Base-by-base conservation (phyloP, 228 moss, liverwort and hornwort genomes). In the Sphagnum magellanicum region DNA sequence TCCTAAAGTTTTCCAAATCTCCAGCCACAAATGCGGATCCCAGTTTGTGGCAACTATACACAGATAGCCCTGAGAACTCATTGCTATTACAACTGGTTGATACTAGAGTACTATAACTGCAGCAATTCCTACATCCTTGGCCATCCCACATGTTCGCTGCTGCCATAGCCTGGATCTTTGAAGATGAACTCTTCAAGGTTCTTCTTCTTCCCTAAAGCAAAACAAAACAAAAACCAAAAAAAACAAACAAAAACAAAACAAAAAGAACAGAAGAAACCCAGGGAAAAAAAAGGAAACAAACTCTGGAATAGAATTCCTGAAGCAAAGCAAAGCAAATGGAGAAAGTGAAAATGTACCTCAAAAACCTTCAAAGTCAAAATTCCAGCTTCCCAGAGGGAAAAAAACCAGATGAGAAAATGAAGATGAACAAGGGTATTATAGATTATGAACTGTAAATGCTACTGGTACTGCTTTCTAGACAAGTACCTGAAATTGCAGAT, bases 111-210 rank as follows among this genome's bases (percentile, higher is more conserved):
- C 55, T 70, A 68, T 71, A 77, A n/a, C 63, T 70, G 66, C 68
- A 68, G 59, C 75, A 71, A 16, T 60, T 68, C 16, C 71, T 12
- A 68, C 75, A 73, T 49, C 60, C 67, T 52, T 75, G 79, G 65
- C 70, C 59, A 59, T 84, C 75, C 73, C 70, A 60, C 4, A 16
- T 59, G 71, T 4, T 51, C 32, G 32, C 32, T 68, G 74, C 68
- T 67, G 74, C 74, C 72, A 79, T 65, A 58, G 65, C 73, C 47
- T 32, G 32, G 32, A 32, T 32, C 32, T 32, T 32, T 32, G 32
- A 32, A 32, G 32, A 32, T 32, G 3, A 32, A 32, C 32, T 32
- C 32, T 32, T 32, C 32, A 32, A 32, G 32, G 3, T 32, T 32
- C 32, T 32, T 32, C 32, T 32, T 32, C 32, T 32, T 32, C 32